phyloP scores from a whole-genome alignment of 192 early-diverging fungal genomes.

The Nowakowskiella sp. region DNA sequence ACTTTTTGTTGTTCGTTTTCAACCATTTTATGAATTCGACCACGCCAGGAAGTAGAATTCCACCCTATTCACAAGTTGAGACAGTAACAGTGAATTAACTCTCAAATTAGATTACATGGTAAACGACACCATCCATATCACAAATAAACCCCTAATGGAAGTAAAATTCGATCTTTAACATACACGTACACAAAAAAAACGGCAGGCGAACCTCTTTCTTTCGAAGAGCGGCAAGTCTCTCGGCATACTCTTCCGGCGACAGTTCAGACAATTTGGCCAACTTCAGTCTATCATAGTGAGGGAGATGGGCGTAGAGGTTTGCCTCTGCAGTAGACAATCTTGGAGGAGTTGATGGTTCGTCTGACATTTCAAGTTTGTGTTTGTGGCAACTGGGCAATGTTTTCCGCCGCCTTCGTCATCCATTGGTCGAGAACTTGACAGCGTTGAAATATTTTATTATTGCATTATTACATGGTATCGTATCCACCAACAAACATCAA shows the following conservation, averaged over 20 bases:
- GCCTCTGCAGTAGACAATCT: too few relatives aligned
- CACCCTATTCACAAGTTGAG: slow-evolving; percentile 22
- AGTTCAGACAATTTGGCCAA: slow-evolving; percentile 22
- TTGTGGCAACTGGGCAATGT: too few relatives aligned
- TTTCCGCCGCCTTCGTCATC: too few relatives aligned
- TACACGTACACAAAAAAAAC: background rate
- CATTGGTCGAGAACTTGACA: too few relatives aligned
- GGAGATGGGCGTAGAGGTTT: too few relatives aligned
- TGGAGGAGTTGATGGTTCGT: too few relatives aligned
- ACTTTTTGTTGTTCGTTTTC: slow-evolving; percentile 42
- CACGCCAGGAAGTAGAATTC: slow-evolving; percentile 41
- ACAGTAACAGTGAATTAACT: background rate
- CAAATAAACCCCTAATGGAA: slow-evolving; percentile 46
- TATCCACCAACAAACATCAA: too few relatives aligned
- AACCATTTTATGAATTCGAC: slow-evolving; percentile 51
- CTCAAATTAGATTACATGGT: slow-evolving; percentile 22
- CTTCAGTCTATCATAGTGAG: too few relatives aligned
- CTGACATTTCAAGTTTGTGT: too few relatives aligned
- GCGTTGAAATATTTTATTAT: too few relatives aligned
- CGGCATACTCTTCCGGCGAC: slow-evolving; percentile 7
- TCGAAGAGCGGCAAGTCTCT: slow-evolving; percentile 13
- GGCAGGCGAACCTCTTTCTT: slow-evolving; percentile 10
- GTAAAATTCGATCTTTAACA: background rate
- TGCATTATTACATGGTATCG: too few relatives aligned
- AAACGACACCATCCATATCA: slow-evolving; percentile 61